Base-by-base conservation (phyloP, 192 early-diverging fungal species). In the Gonapodya prolifera region DNA sequence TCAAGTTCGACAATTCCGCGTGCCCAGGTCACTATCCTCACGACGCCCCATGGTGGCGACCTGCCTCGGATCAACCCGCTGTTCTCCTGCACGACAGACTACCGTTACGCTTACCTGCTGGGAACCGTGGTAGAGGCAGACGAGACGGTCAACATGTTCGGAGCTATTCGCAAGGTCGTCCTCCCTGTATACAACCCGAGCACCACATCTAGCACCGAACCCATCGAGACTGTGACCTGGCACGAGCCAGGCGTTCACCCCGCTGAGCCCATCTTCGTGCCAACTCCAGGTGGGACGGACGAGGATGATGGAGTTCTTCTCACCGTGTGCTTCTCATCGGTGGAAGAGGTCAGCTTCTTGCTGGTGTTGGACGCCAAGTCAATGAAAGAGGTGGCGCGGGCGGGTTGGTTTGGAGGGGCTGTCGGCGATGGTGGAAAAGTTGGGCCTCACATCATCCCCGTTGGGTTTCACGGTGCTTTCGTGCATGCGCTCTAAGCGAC, bases 301-400 rank as follows among this genome's bases (percentile, higher is more conserved):
- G 93, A 95, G 82, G 94, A 93, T 79, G 87, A 90, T 34, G 94
- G 94, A 28, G 90, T 89, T 35, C 34, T 95, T 30, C 75, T 95
- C 35, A 90, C 89, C 35, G 83, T 94, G 35, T 18, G 28, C 71
- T 73, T 73, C 71, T 2, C 2, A 79, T 87, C 89, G 71, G 75
- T 1, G 78, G 79, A 0, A 77, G 77, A 0, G 82, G 82, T 32
- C 82, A 83, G 80, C 71, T 93, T 91, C 70, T 75, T 95, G 34
- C 74, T 94, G 33, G 84, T 95, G 1, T 81, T 95, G 80, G 91
- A 95, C 79, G 91, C 94, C 2, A 82, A 80, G 33, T 85, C 86
- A 2, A 80, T 95, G 32, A 71, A 82, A 17, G 92, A 91, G 81
- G 77, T 92, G 30, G 86, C 88, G 35, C 86, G 89, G 69, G 45